Evolutionary conservation across 108 stramenopile species (phyloP), one percentile per base, ranked within the genome.

Genomic region (Chaetoceros tenuissimus): DNA sequence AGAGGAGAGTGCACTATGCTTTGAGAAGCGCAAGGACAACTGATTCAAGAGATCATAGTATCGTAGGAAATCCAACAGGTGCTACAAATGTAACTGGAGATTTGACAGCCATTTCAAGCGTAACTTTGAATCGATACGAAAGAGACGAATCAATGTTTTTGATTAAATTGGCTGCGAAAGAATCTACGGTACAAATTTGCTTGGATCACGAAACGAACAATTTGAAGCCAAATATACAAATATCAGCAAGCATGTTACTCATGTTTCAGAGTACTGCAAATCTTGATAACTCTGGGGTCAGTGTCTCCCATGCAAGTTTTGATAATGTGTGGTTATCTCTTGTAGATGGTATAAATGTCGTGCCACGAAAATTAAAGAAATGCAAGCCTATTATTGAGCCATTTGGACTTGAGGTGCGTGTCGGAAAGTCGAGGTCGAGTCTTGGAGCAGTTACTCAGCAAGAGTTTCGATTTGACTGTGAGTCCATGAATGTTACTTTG

Each of bases 251-350:
- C 34, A 13, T 40, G 13, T 40, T 83, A 16, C 46, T 85, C 46
- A 81, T 89, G 72, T 73, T 81, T 51, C 88, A 89, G 58, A 81
- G 77, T 75, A 67, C 85, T 22, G 84, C 85, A 64, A 84, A 89
- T 44, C 56, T 62, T 26, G 80, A 84, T 73, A 73, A 59, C 22
- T 81, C 63, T 29, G 84, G 88, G 16, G 69, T 57, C 26, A 83
- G 72, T 47, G 85, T 84, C 24, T 48, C 77, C 1, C 88, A 89
- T 56, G 43, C 77, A 24, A 84, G 83, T 63, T 45, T 89, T 20
- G 80, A 82, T 44, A 69, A 85, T 57, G 68, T 85, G 10, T 81
- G 81, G 1, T 73, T 80, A 23, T 75, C 77, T 3, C 66, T 85
- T 1, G 66, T 72, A 53, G 72, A 73, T 8, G 71, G 68, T 28